Evolutionary conservation across 331 rosid species (phyloP), one percentile per base, ranked within the genome.

Genomic region (Acacia pycnantha): DNA sequence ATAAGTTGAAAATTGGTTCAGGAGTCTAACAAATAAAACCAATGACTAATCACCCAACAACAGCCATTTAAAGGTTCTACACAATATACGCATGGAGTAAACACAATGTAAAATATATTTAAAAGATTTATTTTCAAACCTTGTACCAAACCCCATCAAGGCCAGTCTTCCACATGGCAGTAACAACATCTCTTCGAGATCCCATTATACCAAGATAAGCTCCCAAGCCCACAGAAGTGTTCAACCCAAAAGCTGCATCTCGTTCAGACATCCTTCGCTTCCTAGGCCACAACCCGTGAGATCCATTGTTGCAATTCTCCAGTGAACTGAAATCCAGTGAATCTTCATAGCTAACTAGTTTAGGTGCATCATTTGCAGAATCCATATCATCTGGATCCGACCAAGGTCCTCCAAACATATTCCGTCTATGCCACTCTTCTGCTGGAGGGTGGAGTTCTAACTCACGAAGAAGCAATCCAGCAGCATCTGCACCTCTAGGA

Each of bases 181-280:
- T 92, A 86, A 96, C 94, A 85, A 96, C 99, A 84, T 96, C 99
- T 88, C 98, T 91, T 33, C 99, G 95, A 81, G 99, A 96, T 80
- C 99, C 99, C 98, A 96, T 96, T 86, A 96, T 94, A 78, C 99
- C 99, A 61, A 96, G 99, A 87, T 92, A 96, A 76, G 90, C 95
- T 71, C 99, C 99, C 47, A 96, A 87, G 68, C 98, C 99, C 77
- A 96, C 95, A 43, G 99, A 96, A 73, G 94, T 94, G 85, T 94
- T 96, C 84, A 96, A 80, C 79, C 99, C 99, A 90, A 96, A 96
- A 86, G 99, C 99, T 77, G 99, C 99, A 90, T 96, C 98, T 86
- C 99, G 91, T 89, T 96, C 99, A 69, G 99, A 96, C 92, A 96
- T 86, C 84, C 99, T 90, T 79, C 99, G 99, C 85, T 96, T 96